Evolutionary conservation across 768 basidiomycete genomes (phyloP).

Genomic region (Phaffia tasmanica): DNA sequence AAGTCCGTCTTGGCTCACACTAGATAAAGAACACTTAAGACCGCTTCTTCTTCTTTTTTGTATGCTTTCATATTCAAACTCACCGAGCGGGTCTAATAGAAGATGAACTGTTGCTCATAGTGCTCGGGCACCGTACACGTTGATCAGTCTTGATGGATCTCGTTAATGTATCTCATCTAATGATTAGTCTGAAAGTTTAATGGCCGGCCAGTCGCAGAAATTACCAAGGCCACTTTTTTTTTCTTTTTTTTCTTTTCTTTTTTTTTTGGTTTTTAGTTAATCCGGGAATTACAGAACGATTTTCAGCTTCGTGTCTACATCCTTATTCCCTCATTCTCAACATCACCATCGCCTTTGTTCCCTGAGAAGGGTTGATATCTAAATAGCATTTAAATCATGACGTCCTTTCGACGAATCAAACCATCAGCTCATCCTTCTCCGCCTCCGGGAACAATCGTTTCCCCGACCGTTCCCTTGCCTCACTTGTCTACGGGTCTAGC

Average conservation of each 20-base stretch:
- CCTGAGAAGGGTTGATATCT: too few species aligned
- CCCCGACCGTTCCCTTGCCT: conserved; percentile 32
- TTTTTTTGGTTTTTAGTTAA: neutral
- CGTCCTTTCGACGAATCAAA: conserved; percentile 36
- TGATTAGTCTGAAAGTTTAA: too few species aligned
- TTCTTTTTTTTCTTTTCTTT: neutral
- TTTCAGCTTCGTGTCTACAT: neutral
- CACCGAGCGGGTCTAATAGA: too few species aligned
- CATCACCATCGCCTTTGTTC: neutral
- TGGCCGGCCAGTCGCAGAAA: too few species aligned
- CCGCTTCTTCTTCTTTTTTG: too few species aligned
- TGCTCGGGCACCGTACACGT: too few species aligned
- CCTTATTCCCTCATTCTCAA: neutral
- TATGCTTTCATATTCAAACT: too few species aligned
- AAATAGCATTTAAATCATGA: conserved; percentile 13
- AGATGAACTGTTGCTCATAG: too few species aligned
- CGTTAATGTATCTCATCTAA: too few species aligned
- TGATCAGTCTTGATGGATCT: too few species aligned
- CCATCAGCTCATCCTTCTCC: conserved; percentile 28
- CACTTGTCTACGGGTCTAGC: conserved; percentile 70
- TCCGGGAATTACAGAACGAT: neutral
- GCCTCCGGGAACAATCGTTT: conserved; percentile 35
- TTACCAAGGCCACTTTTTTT: neutral
- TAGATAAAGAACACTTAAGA: too few species aligned
- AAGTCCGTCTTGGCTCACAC: too few species aligned